These are phyloP conservation scores for Poa annua DNA, from an alignment of 176 grass and related monocot species.

Conservation along the genomic window DNA sequence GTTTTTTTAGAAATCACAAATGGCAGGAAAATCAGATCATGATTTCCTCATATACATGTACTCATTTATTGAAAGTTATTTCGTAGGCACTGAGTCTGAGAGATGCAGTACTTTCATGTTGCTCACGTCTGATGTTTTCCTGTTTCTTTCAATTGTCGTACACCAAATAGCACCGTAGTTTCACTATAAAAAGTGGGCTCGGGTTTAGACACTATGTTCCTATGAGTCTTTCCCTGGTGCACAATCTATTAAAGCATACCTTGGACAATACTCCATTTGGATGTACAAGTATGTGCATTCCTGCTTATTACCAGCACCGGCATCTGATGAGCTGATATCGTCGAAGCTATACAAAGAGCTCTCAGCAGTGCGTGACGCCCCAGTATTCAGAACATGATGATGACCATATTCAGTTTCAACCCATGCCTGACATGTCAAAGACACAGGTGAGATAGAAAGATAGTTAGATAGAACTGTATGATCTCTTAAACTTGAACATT, in stretches of 20 bases:
- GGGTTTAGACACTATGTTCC: not conserved
- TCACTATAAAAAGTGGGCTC: not conserved
- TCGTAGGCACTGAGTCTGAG: not conserved
- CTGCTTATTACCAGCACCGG: constrained; percentile 63
- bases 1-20: constrained; percentile 12
- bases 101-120: not conserved
- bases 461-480: constrained; percentile 22
- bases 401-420: constrained; percentile 90
- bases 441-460: not conserved
- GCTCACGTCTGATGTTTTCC: not conserved
- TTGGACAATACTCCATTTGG: constrained; percentile 99
- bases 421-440: constrained; percentile 77
- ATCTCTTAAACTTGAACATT: constrained; percentile 39
- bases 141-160: not conserved
- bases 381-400: constrained; percentile 58
- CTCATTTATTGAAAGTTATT: not conserved
- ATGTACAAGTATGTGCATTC: constrained; percentile 97
- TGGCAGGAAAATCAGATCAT: not conserved
- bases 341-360: constrained; percentile 64
- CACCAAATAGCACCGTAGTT: not conserved
- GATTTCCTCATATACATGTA: not conserved
- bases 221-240: constrained; percentile 5
- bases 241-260: constrained; percentile 42
- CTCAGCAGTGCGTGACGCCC: constrained; percentile 66
- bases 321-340: constrained; percentile 66